These are phyloP conservation scores for Plasmodium inui DNA, from an alignment of 169 alveolate genomes.

Conservation along the genomic window DNA sequence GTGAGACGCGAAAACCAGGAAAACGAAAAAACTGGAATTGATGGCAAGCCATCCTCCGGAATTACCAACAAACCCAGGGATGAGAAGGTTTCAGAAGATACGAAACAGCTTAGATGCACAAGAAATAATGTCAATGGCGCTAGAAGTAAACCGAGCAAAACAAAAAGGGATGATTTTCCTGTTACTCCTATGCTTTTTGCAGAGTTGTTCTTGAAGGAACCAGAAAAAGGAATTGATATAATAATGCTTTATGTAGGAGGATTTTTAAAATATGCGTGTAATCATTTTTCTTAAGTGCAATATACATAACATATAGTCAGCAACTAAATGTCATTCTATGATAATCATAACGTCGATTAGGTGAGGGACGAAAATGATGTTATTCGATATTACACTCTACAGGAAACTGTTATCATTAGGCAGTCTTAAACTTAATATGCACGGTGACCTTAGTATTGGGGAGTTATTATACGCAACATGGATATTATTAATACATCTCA, in stretches of 20 bases:
- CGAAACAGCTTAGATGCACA: not conserved
- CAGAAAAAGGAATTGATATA: conserved; percentile 18
- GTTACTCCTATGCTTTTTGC: conserved; percentile 6
- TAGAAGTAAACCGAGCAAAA: not conserved
- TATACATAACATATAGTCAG: not conserved
- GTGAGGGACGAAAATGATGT: not conserved
- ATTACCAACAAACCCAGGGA: not conserved
- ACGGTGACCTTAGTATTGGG: not conserved
- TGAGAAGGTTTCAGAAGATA: not conserved
- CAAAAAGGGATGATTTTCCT: not conserved
- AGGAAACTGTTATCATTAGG: not conserved
- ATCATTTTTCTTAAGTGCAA: not conserved
- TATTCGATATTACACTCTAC: not conserved
- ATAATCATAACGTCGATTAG: not conserved
- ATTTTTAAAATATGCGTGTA: not conserved
- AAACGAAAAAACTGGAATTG: not conserved
- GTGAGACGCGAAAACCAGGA: not conserved
- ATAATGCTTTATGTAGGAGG: conserved; percentile 18
- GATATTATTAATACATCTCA: not conserved
- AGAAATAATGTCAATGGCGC: not conserved
- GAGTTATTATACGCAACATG: not conserved
- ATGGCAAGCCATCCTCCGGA: not conserved
- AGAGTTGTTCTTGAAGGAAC: not conserved
- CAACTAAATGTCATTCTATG: not conserved
- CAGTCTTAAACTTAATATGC: not conserved